phyloP scores from a whole-genome alignment of 768 basidiomycete genomes.

The Podaxis carcinomalis region DNA sequence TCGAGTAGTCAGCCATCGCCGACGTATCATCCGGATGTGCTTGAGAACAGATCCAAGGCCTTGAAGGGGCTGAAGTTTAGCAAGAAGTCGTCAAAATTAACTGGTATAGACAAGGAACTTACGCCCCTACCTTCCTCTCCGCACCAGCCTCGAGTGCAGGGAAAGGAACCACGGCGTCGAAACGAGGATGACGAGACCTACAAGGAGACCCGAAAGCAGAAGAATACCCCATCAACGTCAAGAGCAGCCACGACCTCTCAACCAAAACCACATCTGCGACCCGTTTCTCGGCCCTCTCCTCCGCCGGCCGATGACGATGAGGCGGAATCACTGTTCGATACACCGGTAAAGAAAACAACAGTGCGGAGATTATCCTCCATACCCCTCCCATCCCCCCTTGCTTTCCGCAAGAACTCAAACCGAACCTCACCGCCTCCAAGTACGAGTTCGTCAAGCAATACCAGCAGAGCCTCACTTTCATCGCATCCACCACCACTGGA shows the following conservation, averaged over 20 bases:
- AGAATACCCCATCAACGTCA: not conserved
- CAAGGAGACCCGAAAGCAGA: not conserved
- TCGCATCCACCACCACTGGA: constrained; percentile 4
- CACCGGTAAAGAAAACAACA: constrained; percentile 8
- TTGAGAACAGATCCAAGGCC: not conserved
- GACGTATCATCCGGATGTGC: constrained; percentile 11
- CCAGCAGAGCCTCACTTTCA: not conserved
- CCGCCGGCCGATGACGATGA: not conserved
- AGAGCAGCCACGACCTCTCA: not conserved
- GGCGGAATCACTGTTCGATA: not conserved
- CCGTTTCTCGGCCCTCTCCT: not conserved
- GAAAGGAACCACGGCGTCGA: not conserved
- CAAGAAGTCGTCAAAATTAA: constrained; percentile 25
- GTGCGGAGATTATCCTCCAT: not conserved
- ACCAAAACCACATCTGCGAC: not conserved
- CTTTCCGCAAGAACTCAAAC: not conserved
- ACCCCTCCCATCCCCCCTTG: constrained; percentile 3
- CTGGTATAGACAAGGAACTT: not conserved
- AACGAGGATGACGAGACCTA: not conserved
- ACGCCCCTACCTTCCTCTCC: not conserved
- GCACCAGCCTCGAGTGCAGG: not conserved
- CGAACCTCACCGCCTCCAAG: not conserved
- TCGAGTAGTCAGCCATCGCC: constrained; percentile 9
- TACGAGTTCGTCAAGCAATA: not conserved
- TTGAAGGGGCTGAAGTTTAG: constrained; percentile 28